Evolutionary conservation across 1,284 basidiomycete species (phyloP), one percentile per base, ranked within the genome.

Genomic region (Ustanciosporium gigantosporum): DNA sequence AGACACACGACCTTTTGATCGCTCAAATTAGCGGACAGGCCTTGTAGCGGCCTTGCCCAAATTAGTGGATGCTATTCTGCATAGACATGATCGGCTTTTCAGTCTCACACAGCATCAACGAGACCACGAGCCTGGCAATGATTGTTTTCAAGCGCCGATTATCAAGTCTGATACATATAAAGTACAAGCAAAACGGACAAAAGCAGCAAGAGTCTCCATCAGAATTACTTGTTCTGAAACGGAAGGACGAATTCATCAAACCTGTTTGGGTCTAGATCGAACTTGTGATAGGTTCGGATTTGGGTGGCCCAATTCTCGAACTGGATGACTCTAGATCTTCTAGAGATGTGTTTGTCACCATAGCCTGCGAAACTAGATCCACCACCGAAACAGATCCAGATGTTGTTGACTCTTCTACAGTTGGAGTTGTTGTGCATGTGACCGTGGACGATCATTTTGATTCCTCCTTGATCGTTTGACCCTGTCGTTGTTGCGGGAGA

Each of bases 301-400:
- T 84, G 89, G 81, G 94, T 90, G 20, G 92, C 93, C 74, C 84
- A 96, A 50, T 92, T 84, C 3, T 46, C 32, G 6, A 68, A 15
- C 31, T 57, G 36, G 21, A 70, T 55, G 11, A 72, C 66, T 8
- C 70, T 41, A 14, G 60, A 53, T 4, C 68, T 41, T 6, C 72
- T 24, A 16, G 53, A 31, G 3, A 70, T 31, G 15, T 44, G 42
- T 48, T 36, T 11, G 13, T 38, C 41, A 1, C 70, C 70, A 15
- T 73, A 73, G 7, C 36, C 67, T 0, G 68, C 65, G 14, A 61
- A 48, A 14, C 61, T 66, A 0, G 52, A 87, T 68, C 92, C 93
- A 22, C 93, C 93, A 19, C 89, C 89, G 76, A 98, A 98, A 80
- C 93, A 97, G 67, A 89, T 82, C 93, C 94, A 97, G 3, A 94